These are phyloP conservation scores for Gymnopus androsaceus DNA, from an alignment of 1,284 basidiomycete genomes.

Conservation along the genomic window DNA sequence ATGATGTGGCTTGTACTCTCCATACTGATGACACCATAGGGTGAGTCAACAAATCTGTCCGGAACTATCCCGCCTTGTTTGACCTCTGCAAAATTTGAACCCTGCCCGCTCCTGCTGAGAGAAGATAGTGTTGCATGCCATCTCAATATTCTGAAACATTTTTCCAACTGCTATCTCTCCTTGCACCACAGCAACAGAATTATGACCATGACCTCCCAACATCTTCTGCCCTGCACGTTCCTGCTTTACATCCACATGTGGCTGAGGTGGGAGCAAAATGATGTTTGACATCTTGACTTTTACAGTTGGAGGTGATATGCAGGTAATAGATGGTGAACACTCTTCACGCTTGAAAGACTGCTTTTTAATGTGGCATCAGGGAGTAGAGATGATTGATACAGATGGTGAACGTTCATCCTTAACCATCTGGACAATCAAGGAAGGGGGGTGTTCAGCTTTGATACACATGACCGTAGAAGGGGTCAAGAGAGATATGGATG, in stretches of 20 bases:
- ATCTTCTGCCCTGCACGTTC: constrained; percentile 20
- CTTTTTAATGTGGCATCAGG: no score
- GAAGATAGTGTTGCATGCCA: not conserved
- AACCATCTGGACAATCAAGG: no score
- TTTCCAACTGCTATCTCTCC: constrained; percentile 13
- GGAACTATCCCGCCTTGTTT: not conserved
- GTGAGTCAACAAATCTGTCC: not conserved
- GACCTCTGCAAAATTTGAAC: not conserved
- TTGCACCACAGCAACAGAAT: constrained; percentile 7
- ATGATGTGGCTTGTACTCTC: not conserved
- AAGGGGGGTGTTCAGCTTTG: no score
- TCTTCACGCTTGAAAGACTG: not conserved
- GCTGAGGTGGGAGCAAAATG: no score
- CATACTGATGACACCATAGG: not conserved
- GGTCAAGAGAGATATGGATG: not conserved
- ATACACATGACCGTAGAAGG: not conserved
- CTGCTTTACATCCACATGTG: no score
- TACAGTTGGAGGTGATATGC: no score
- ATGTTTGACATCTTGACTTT: no score
- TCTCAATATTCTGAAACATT: not conserved
- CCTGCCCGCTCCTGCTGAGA: not conserved
- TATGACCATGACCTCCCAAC: constrained; percentile 29
- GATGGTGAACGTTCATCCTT: not conserved
- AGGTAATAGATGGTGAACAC: no score
- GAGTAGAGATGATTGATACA: not conserved